These are phyloP conservation scores for Xylaria sp. DNA, from an alignment of 2,329 filamentous ascomycete species.

Conservation along the genomic window DNA sequence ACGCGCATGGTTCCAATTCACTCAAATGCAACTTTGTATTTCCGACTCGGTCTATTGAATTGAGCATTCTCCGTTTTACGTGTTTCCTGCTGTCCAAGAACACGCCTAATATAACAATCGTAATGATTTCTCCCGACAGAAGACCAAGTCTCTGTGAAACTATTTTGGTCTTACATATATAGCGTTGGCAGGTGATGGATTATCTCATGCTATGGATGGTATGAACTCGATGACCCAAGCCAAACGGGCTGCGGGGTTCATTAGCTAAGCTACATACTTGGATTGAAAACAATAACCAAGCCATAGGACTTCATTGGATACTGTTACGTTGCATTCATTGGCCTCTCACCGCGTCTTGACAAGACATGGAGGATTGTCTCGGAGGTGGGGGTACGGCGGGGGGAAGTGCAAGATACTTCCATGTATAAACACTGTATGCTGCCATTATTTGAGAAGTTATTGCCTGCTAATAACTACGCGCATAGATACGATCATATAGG, in stretches of 20 bases:
- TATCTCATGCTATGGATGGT: background rate
- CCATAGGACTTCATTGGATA: background rate
- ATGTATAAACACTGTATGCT: background rate
- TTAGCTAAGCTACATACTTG: background rate
- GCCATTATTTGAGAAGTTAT: background rate
- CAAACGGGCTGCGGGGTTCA: background rate
- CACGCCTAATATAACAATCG: background rate
- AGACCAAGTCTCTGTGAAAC: constrained; percentile 9
- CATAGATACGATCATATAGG: background rate
- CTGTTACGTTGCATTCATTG: constrained; percentile 28
- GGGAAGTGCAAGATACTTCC: constrained; percentile 3
- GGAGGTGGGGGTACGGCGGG: constrained; percentile 33
- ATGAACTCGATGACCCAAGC: background rate
- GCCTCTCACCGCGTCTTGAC: background rate
- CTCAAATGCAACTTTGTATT: constrained; percentile 13
- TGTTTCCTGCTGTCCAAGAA: background rate
- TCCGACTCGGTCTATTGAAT: constrained; percentile 10
- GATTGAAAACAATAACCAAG: background rate
- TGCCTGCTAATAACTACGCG: background rate
- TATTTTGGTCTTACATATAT: background rate
- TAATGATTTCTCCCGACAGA: background rate
- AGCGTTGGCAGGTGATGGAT: background rate
- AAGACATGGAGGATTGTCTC: constrained; percentile 1
- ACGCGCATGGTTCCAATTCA: constrained; percentile 17
- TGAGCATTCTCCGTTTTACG: background rate